A percentile compares a stretch with the other conserved stretches of the same genome.
Evolutionary conservation across 2,329 filamentous ascomycete genomes (phyloP).

Genomic region (Cucurbitaria berberidis): DNA sequence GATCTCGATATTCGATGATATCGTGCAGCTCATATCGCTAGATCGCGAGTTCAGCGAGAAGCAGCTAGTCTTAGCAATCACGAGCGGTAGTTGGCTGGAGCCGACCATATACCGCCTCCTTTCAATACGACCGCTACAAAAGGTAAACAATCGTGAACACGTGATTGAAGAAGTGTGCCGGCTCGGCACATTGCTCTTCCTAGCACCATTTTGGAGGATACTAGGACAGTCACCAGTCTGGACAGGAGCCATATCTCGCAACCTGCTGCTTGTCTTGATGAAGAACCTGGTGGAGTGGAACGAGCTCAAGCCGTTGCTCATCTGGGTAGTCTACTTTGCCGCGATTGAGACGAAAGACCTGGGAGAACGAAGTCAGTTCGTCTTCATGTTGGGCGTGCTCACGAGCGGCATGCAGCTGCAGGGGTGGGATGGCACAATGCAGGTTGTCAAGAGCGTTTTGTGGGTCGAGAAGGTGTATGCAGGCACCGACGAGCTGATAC

Average conservation of each 20-base stretch:
- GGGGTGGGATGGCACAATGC: constrained; percentile 32
- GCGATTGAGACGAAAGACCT: constrained; percentile 33
- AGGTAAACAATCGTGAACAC: constrained; percentile 16
- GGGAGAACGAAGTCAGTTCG: constrained; percentile 32
- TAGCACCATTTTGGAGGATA: constrained; percentile 35
- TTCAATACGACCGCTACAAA: constrained; percentile 26
- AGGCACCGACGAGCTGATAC: constrained; percentile 29
- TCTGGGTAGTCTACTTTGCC: constrained; percentile 37
- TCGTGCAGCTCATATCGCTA: constrained; percentile 31
- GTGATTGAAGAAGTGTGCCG: constrained; percentile 41
- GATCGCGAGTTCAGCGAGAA: constrained; percentile 31
- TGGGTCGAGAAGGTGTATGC: constrained; percentile 39
- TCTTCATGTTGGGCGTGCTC: constrained; percentile 35
- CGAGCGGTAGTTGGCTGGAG: constrained; percentile 39
- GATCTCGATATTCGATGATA: constrained; percentile 39
- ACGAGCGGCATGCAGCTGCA: constrained; percentile 29
- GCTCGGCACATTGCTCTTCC: constrained; percentile 37
- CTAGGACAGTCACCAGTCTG: constrained; percentile 34
- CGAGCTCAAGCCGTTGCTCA: constrained; percentile 35
- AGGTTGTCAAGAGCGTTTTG: constrained; percentile 33
- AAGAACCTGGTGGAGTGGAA: constrained; percentile 34
- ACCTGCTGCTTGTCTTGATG: constrained; percentile 29
- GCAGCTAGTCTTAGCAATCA: constrained; percentile 28
- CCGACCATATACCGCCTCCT: constrained; percentile 36
- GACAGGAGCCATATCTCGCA: constrained; percentile 28